phyloP scores from a whole-genome alignment of 345 rosid species.

The Boechera stricta region DNA sequence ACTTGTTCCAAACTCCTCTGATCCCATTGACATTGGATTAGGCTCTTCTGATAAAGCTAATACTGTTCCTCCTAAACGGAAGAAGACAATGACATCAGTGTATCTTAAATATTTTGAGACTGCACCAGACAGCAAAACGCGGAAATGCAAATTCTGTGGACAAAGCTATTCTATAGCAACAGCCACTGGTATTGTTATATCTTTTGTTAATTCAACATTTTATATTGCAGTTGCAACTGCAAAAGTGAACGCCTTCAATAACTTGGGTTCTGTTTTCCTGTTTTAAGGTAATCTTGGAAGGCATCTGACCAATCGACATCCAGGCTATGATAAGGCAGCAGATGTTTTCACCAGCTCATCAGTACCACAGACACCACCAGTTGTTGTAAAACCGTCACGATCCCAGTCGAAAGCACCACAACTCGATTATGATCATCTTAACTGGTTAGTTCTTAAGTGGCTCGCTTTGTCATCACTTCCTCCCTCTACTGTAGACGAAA shows the following conservation, averaged over 20 bases:
- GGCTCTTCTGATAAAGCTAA: constrained; percentile 76
- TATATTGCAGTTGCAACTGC: neutral
- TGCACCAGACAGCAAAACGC: constrained; percentile 79
- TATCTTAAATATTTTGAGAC: constrained; percentile 91
- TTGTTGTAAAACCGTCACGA: constrained; percentile 57
- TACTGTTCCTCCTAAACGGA: constrained; percentile 66
- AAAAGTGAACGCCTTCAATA: no score
- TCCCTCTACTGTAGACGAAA: constrained; percentile 80
- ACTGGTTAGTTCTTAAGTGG: constrained; percentile 95
- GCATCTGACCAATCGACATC: constrained; percentile 89
- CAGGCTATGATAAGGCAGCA: constrained; percentile 81
- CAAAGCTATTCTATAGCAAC: constrained; percentile 94
- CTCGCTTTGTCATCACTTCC: constrained; percentile 77
- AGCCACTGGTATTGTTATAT: constrained; percentile 70
- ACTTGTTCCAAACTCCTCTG: constrained; percentile 63
- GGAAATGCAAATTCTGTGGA: constrained; percentile 93
- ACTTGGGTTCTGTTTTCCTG: constrained; percentile 9
- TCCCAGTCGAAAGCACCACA: constrained; percentile 57
- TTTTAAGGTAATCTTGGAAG: constrained; percentile 84
- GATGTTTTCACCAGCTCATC: constrained; percentile 57
- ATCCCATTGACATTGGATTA: constrained; percentile 67
- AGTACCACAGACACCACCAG: constrained; percentile 52
- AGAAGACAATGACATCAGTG: constrained; percentile 97
- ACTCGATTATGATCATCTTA: constrained; percentile 87
- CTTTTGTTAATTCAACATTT: neutral